Evolutionary conservation across 495 filamentous ascomycete genomes (phyloP).

Genomic region (Cercophora samala): DNA sequence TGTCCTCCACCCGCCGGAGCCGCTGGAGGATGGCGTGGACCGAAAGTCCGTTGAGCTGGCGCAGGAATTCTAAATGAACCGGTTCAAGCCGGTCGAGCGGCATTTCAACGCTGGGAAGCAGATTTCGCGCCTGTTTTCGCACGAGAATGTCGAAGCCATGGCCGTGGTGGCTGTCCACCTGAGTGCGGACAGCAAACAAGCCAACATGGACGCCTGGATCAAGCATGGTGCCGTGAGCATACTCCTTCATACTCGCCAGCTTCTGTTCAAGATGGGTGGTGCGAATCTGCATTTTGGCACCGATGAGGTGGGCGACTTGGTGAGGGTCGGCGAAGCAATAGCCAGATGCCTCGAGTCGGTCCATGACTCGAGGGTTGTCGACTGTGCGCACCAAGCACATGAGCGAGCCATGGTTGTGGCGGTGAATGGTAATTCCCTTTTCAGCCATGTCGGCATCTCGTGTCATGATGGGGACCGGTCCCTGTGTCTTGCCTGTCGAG

Average conservation of each 20-base stretch:
- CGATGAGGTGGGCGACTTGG: conserved; percentile 65
- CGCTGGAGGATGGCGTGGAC: conserved; percentile 50
- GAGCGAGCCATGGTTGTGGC: conserved; percentile 63
- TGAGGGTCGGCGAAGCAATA: conserved; percentile 69
- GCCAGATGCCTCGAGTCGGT: conserved; percentile 64
- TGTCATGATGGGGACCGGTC: background rate
- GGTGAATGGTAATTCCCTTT: conserved; percentile 31
- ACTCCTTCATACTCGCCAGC: conserved; percentile 60
- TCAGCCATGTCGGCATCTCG: conserved; percentile 24
- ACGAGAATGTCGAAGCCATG: conserved; percentile 71
- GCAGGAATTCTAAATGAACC: conserved; percentile 57
- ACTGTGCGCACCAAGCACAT: conserved; percentile 76
- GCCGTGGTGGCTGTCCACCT: conserved; percentile 53
- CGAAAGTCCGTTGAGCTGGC: conserved; percentile 55
- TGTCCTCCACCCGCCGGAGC: conserved; percentile 40
- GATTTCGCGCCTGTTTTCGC: conserved; percentile 57
- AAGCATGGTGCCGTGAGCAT: conserved; percentile 51
- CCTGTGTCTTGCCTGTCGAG: background rate
- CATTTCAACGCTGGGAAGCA: conserved; percentile 64
- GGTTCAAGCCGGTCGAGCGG: conserved; percentile 53
- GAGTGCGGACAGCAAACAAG: conserved; percentile 69
- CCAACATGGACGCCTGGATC: conserved; percentile 70
- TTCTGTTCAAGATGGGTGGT: conserved; percentile 50
- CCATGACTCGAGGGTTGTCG: conserved; percentile 43
- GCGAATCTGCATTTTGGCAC: conserved; percentile 68